Evolutionary conservation across 116 monocot genomes (phyloP).

Genomic region (Cymodocea nodosa): DNA sequence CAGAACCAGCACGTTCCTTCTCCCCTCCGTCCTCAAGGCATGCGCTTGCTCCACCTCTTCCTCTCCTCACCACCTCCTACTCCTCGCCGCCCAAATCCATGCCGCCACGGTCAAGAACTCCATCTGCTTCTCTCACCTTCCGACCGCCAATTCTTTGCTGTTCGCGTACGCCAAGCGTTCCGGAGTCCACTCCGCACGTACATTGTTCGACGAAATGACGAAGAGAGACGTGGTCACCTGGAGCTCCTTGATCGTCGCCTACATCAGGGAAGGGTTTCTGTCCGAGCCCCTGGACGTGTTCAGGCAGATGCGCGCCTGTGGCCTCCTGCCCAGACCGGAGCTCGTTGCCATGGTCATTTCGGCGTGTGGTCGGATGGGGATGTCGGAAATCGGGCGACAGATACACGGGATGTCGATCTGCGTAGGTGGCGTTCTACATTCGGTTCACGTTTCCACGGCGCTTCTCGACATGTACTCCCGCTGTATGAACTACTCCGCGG

Average conservation of each 20-base stretch:
- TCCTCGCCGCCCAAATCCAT: conserved; percentile 22
- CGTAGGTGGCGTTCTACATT: background rate
- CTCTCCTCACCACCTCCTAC: conserved; percentile 6
- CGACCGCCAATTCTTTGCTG: conserved; percentile 23
- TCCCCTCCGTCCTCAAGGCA: conserved; percentile 28
- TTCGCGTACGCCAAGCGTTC: conserved; percentile 24
- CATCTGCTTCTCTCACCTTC: conserved; percentile 6
- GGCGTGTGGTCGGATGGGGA: conserved; percentile 12
- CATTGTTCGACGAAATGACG: conserved; percentile 30
- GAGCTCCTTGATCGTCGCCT: conserved; percentile 20
- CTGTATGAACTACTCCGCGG: conserved; percentile 11
- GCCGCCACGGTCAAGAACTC: conserved; percentile 9
- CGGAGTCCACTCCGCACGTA: conserved; percentile 9
- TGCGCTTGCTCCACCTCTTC: conserved; percentile 11
- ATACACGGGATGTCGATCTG: conserved; percentile 19
- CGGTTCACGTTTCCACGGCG: conserved; percentile 17
- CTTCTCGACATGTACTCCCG: conserved; percentile 36
- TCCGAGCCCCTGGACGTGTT: conserved; percentile 12
- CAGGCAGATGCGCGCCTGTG: conserved; percentile 10
- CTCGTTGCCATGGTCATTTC: conserved; percentile 23
- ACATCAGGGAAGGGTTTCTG: conserved; percentile 7
- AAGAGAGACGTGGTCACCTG: conserved; percentile 21
- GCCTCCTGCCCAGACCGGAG: conserved; percentile 17
- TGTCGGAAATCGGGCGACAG: conserved; percentile 8
- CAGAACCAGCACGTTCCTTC: background rate